phyloP scores from a whole-genome alignment of 106 monocot species.

The Chionographis japonica region DNA sequence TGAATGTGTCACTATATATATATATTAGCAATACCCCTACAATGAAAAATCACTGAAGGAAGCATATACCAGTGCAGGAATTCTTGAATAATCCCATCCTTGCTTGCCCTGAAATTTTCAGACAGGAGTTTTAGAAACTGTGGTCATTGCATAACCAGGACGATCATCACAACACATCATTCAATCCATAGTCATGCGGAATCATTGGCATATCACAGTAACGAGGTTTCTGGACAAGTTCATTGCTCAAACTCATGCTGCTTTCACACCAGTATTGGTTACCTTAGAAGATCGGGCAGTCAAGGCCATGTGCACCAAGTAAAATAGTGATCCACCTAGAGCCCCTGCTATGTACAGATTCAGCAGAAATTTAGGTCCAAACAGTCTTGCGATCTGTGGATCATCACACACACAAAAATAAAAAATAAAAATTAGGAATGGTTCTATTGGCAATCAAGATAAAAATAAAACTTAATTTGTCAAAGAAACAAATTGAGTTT shows the following conservation, averaged over 20 bases:
- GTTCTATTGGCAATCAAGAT: neutral
- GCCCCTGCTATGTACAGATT: constrained; percentile 87
- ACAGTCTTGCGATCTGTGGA: constrained; percentile 59
- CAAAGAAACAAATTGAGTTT: too few relatives aligned
- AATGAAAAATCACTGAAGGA: neutral
- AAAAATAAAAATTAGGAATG: constrained; percentile 1
- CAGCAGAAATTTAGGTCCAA: constrained; percentile 78
- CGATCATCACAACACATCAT: neutral
- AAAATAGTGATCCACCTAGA: constrained; percentile 71
- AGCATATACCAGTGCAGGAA: constrained; percentile 55
- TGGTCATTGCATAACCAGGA: neutral
- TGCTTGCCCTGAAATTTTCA: constrained; percentile 46
- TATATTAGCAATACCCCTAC: too few relatives aligned
- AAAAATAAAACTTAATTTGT: too few relatives aligned
- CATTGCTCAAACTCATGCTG: neutral
- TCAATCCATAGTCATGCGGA: neutral
- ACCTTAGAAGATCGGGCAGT: constrained; percentile 42
- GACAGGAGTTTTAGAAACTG: neutral
- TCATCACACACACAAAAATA: neutral
- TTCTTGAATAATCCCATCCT: constrained; percentile 37
- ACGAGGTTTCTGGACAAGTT: too few relatives aligned
- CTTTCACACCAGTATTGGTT: neutral
- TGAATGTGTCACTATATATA: too few relatives aligned
- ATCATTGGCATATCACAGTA: too few relatives aligned
- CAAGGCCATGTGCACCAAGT: constrained; percentile 45